A percentile compares a stretch with the other conserved stretches of the same genome.
phyloP scores from a whole-genome alignment of 371 early-diverging fungal genomes.

The Mortierella sp. region DNA sequence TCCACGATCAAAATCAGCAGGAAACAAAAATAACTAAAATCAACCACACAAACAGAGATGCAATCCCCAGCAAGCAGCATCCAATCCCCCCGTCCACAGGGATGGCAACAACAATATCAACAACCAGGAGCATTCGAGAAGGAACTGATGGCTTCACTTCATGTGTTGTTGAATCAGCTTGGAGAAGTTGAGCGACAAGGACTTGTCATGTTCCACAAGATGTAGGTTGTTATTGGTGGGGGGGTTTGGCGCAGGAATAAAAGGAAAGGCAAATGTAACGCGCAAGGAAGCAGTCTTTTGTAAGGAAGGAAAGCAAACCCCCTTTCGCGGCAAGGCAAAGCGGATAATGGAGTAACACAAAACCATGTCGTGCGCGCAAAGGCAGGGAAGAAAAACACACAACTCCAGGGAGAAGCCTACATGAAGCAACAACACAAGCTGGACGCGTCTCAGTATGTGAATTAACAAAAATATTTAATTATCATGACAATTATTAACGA shows the following conservation, averaged over 20 bases:
- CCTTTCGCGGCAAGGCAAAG: too few species aligned
- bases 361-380: too few species aligned
- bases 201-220: conserved; percentile 58
- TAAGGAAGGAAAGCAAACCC: too few species aligned
- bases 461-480: background rate
- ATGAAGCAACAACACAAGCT: background rate
- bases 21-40: too few species aligned
- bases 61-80: conserved; percentile 50
- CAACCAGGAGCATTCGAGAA: conserved; percentile 46
- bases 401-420: too few species aligned
- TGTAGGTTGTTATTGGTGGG: conserved; percentile 22
- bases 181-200: conserved; percentile 54
- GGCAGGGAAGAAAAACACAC: too few species aligned
- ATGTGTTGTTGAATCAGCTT: conserved; percentile 46
- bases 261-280: background rate
- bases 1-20: background rate
- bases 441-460: background rate
- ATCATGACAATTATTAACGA: background rate
- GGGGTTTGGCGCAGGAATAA: background rate
- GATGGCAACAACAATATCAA: conserved; percentile 19
- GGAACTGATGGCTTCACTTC: conserved; percentile 42
- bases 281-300: too few species aligned
- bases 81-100: conserved; percentile 46
- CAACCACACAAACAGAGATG: too few species aligned
- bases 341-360: too few species aligned